Base-by-base conservation (phyloP, 768 basidiomycete genomes). In the Psilocybe tampanensis region DNA sequence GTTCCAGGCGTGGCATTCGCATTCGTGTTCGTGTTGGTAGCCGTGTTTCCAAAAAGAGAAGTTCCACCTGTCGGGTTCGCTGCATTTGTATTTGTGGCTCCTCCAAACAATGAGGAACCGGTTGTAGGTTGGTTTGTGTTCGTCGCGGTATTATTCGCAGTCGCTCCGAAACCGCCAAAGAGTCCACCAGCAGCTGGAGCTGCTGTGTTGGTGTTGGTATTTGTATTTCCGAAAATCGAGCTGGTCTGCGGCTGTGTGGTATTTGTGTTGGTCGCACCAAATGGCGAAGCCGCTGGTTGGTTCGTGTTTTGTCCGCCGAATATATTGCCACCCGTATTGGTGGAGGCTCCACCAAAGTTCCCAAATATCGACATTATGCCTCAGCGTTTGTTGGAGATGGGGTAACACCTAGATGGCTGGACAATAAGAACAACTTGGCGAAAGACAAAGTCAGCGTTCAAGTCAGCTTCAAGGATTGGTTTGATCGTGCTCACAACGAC, bases 291-390 rank as follows among this genome's bases (percentile, higher is more conserved):
- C 12, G 58, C 44, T 56, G 60, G 55, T 44, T 61, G 58, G 47
- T 57, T 56, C 17, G 53, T 55, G 15, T 54, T 58, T 29, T 58
- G 59, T 8, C 41, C 32, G 5, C 65, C 66, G 59, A 70, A 70
- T 34, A 69, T 44, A 33, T 56, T 56, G 19, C 63, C 61, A 12
- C 65, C 66, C 29, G 56, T 55, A 47, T 54, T 66, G 56, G 56
- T 58, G 48, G 63, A 65, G 21, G 52, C 26, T 51, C 45, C 24
- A 34, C 62, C 66, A 55, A 63, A 59, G 36, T 59, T 64, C 26
- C 66, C 64, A 44, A 70, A 70, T 32, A 64, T 48, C 29, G 68
- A 69, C 71, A 72, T 70, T 39, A 39, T 39, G 36, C n/a, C 4
- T 13, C n/a, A 39, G 36, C 4, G 3, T 39, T 9, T 29, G 29